Evolutionary conservation across 176 grass and related monocot species (phyloP).

Genomic region (Dactylis glomerata): DNA sequence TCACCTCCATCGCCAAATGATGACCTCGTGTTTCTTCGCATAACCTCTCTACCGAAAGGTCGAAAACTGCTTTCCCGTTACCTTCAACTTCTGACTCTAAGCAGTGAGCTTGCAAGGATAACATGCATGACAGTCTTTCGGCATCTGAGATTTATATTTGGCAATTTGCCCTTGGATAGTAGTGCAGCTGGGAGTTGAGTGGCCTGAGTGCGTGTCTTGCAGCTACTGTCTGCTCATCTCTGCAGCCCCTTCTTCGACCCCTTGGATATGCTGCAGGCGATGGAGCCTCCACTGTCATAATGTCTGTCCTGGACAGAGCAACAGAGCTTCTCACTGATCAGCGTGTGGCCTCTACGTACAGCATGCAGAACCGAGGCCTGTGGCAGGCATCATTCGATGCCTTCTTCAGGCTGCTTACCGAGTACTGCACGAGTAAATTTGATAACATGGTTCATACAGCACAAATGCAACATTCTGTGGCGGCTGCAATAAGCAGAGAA

Average conservation of each 20-base stretch:
- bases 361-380: conserved; percentile 37
- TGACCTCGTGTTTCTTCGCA: conserved; percentile 70
- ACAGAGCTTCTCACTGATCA: conserved; percentile 55
- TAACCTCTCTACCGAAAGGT: conserved; percentile 74
- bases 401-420: conserved; percentile 60
- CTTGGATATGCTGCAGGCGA: conserved; percentile 58
- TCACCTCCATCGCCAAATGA: conserved; percentile 37
- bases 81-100: conserved; percentile 47
- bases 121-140: conserved; percentile 79
- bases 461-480: conserved; percentile 15
- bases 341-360: conserved; percentile 34
- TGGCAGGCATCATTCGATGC: conserved; percentile 83
- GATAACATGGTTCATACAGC: conserved; percentile 52
- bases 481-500: conserved; percentile 52
- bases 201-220: conserved; percentile 78
- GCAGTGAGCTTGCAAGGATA: conserved; percentile 48
- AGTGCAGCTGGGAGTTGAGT: conserved; percentile 50
- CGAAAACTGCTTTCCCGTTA: conserved; percentile 67
- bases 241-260: conserved; percentile 70
- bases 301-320: conserved; percentile 61
- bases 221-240: conserved; percentile 64
- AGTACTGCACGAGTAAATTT: conserved; percentile 68
- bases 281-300: conserved; percentile 63
- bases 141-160: conserved; percentile 71
- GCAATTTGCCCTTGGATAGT: conserved; percentile 39